Evolutionary conservation across 1,284 basidiomycete species (phyloP).

Genomic region (Marasmius sp.): DNA sequence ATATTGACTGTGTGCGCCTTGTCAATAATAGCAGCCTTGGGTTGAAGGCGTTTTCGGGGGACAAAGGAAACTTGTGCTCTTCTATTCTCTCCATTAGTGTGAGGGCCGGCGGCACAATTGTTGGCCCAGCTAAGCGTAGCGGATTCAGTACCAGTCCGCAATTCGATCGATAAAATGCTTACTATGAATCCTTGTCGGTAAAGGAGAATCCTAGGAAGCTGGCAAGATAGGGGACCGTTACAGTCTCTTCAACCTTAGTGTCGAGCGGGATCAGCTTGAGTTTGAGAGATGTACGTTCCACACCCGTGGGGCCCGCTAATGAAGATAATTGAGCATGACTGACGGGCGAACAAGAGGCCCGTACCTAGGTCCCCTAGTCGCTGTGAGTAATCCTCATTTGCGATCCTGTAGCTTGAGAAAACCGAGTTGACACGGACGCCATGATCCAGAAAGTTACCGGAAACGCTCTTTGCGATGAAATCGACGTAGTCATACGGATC

Average conservation of each 20-base stretch:
- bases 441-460: conserved; percentile 64
- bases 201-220: conserved; percentile 47
- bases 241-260: conserved; percentile 46
- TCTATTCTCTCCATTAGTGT: conserved; percentile 59
- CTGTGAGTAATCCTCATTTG: conserved; percentile 47
- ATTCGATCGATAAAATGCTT: conserved; percentile 22
- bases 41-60: conserved; percentile 15
- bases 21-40: conserved; percentile 46
- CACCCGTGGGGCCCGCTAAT: conserved; percentile 49
- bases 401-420: conserved; percentile 59
- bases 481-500: conserved; percentile 58
- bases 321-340: not conserved
- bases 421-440: conserved; percentile 64
- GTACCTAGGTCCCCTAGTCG: conserved; percentile 40
- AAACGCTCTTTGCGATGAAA: conserved; percentile 53
- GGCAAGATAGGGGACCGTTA: conserved; percentile 54
- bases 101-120: conserved; percentile 55
- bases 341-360: not conserved
- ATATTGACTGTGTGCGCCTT: conserved; percentile 40
- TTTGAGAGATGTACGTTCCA: conserved; percentile 45
- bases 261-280: conserved; percentile 47
- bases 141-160: not conserved
- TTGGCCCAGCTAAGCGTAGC: conserved; percentile 47
- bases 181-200: conserved; percentile 54
- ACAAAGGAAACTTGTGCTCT: conserved; percentile 23